A percentile compares a stretch with the other conserved stretches of the same genome.
Conservation (phyloP, 164 flowering plant species). For the Aristolochia contorta region DNA sequence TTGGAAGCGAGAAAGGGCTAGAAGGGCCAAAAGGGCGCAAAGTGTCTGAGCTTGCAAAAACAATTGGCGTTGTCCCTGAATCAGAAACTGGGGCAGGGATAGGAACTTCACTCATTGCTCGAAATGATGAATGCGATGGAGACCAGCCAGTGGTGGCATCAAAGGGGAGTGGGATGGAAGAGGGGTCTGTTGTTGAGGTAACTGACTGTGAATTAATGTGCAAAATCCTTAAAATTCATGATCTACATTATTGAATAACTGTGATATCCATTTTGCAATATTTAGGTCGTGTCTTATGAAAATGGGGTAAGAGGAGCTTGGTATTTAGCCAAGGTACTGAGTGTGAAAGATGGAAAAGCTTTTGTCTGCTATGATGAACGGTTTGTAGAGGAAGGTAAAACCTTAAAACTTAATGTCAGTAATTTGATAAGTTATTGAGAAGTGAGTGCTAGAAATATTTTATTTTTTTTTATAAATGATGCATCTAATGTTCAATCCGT, state of each 20-base stretch:
- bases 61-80: slow-evolving; percentile 27
- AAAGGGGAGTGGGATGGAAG: slow-evolving; percentile 33
- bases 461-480: too few relatives aligned
- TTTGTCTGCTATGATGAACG: slow-evolving; percentile 47
- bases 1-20: slow-evolving; percentile 21
- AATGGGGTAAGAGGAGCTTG: slow-evolving; percentile 52
- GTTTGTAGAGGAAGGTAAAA: slow-evolving; percentile 43
- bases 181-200: slow-evolving; percentile 85
- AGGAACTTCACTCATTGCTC: slow-evolving; percentile 11
- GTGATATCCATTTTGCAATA: background rate
- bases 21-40: slow-evolving; percentile 24
- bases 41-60: slow-evolving; percentile 24
- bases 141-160: slow-evolving; percentile 9
- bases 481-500: background rate
- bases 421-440: too few relatives aligned
- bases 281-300: slow-evolving; percentile 58
- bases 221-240: background rate
- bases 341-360: slow-evolving; percentile 61
- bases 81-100: slow-evolving; percentile 25
- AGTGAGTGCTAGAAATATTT: too few relatives aligned
- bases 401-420: too few relatives aligned
- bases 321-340: slow-evolving; percentile 62
- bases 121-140: slow-evolving; percentile 12
- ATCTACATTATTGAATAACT: too few relatives aligned
- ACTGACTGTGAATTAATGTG: slow-evolving; percentile 2